phyloP scores from a whole-genome alignment of 441 rosid genomes.

The Gossypium schwendimanii region DNA sequence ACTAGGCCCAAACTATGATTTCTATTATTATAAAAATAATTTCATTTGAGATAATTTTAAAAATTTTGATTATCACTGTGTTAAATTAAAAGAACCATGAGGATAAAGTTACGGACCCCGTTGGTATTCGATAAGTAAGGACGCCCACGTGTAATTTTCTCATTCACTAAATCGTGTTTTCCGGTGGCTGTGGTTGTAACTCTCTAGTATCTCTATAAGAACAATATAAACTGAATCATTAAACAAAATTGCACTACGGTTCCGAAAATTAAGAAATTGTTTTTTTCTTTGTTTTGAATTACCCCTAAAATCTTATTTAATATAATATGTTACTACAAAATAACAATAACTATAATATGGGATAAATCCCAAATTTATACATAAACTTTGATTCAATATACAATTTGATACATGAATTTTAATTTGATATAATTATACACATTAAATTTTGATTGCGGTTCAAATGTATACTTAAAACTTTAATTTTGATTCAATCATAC shows the following conservation, averaged over 20 bases:
- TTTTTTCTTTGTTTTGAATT: not conserved
- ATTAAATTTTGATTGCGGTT: too few relatives aligned
- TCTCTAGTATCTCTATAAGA: not conserved
- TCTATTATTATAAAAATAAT: not conserved
- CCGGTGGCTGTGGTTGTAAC: not conserved
- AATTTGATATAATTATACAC: too few relatives aligned
- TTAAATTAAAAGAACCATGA: not conserved
- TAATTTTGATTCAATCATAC: too few relatives aligned
- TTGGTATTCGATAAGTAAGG: not conserved
- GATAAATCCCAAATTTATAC: too few relatives aligned
- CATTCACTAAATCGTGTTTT: not conserved
- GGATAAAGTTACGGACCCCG: not conserved
- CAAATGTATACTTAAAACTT: too few relatives aligned
- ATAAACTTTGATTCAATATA: too few relatives aligned
- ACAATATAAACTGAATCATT: not conserved
- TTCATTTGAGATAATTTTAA: not conserved
- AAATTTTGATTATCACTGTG: not conserved
- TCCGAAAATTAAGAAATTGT: not conserved
- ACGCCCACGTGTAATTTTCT: not conserved
- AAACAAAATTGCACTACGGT: not conserved
- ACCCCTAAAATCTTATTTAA: too few relatives aligned
- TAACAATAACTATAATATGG: too few relatives aligned
- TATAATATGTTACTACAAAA: too few relatives aligned
- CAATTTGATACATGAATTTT: too few relatives aligned
- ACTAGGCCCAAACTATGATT: not conserved